These are phyloP conservation scores for Alternaria conjuncta DNA, from an alignment of 2,329 filamentous ascomycete species.

Conservation along the genomic window DNA sequence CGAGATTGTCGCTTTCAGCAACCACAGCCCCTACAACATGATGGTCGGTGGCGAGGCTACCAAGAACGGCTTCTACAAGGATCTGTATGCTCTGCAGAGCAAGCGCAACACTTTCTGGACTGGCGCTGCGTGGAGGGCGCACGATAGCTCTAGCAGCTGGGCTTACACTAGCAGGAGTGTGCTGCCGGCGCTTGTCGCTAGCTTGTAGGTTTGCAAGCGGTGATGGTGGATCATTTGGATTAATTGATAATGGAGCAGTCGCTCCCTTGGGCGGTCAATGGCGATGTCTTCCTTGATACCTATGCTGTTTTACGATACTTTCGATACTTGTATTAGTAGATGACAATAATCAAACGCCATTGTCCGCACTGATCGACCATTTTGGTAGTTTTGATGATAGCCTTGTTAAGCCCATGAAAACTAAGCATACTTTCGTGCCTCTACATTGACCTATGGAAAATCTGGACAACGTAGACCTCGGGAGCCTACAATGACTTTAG, in stretches of 20 bases:
- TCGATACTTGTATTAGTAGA: neutral
- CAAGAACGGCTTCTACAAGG: conserved; percentile 26
- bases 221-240: neutral
- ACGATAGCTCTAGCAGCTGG: conserved; percentile 27
- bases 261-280: neutral
- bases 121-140: conserved; percentile 24
- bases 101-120: conserved; percentile 30
- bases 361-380: neutral
- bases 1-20: conserved; percentile 30
- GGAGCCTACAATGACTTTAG: neutral
- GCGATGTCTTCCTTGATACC: neutral
- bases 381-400: neutral
- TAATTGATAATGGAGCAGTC: neutral
- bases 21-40: conserved; percentile 36
- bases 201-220: neutral
- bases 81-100: conserved; percentile 31
- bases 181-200: conserved; percentile 38
- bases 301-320: neutral
- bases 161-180: conserved; percentile 44
- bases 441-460: neutral
- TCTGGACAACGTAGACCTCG: neutral
- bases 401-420: neutral
- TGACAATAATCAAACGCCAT: neutral
- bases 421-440: neutral
- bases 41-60: conserved; percentile 16